phyloP scores from a whole-genome alignment of 2,329 filamentous ascomycete species.

The Trichophyton benhamiae region DNA sequence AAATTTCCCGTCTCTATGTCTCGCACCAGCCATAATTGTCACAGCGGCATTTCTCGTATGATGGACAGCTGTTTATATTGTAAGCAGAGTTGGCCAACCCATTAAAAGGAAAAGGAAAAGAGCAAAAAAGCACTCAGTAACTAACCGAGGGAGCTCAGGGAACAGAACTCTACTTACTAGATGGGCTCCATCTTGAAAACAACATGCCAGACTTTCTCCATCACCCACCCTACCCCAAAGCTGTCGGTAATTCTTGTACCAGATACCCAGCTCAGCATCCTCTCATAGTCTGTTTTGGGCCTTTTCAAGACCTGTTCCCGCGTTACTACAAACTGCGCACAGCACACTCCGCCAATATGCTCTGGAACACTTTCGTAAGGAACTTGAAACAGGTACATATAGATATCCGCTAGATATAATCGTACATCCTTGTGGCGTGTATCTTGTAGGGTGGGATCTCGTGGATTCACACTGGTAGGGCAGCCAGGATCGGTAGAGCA shows the following conservation, averaged over 20 bases:
- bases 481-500: constrained; percentile 50
- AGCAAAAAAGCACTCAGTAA: too few relatives aligned
- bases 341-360: constrained; percentile 47
- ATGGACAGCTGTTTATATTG: constrained; percentile 4
- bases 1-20: background rate
- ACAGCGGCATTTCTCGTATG: constrained; percentile 5
- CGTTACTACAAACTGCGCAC: constrained; percentile 53
- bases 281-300: constrained; percentile 43
- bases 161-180: constrained; percentile 20
- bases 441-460: constrained; percentile 15
- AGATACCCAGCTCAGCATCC: constrained; percentile 48
- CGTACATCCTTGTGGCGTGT: constrained; percentile 3
- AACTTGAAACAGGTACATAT: constrained; percentile 36
- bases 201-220: constrained; percentile 56
- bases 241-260: constrained; percentile 41
- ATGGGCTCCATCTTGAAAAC: constrained; percentile 35
- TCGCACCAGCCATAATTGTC: constrained; percentile 3
- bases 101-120: too few relatives aligned
- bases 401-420: constrained; percentile 25
- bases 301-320: constrained; percentile 39
- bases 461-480: constrained; percentile 20
- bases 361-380: constrained; percentile 38
- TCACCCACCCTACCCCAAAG: constrained; percentile 45
- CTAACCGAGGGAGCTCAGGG: too few relatives aligned
- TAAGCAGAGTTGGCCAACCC: too few relatives aligned